A percentile compares a stretch with the other conserved stretches of the same genome.
Evolutionary conservation across 176 grass and related monocot species (phyloP).

Genomic region (Tuctoria greenei): DNA sequence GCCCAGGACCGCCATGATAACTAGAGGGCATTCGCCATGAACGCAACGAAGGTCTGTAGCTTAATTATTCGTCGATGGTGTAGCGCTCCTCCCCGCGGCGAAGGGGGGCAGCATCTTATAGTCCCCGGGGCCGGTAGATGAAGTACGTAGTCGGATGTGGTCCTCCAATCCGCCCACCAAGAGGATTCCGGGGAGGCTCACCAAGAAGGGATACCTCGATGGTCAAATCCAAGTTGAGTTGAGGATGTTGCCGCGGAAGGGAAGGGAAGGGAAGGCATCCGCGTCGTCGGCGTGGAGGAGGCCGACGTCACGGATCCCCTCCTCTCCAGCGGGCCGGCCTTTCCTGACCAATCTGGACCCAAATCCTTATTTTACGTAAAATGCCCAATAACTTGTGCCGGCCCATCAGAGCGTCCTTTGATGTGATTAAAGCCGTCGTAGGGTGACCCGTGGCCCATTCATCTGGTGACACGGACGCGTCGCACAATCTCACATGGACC

Average conservation of each 20-base stretch:
- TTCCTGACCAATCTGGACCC: background rate
- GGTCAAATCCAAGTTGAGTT: background rate
- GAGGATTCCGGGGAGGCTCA: background rate
- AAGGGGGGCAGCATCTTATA: background rate
- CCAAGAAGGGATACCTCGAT: constrained; percentile 16
- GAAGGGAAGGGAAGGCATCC: too few relatives aligned
- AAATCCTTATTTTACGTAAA: background rate
- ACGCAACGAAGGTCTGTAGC: too few relatives aligned
- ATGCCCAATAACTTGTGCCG: background rate
- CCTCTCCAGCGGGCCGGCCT: background rate
- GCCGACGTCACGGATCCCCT: background rate
- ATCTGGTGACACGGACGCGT: too few relatives aligned
- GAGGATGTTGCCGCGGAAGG: constrained; percentile 32
- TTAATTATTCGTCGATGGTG: background rate
- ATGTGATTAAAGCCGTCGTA: too few relatives aligned
- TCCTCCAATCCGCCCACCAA: constrained; percentile 1
- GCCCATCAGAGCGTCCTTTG: too few relatives aligned
- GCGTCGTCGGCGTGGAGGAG: background rate
- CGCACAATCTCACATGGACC: too few relatives aligned
- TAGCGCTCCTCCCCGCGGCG: background rate
- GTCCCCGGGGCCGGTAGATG: background rate
- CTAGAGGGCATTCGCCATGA: too few relatives aligned
- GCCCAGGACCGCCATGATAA: too few relatives aligned
- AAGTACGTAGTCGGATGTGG: constrained; percentile 7
- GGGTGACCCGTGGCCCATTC: too few relatives aligned